Evolutionary conservation across 768 basidiomycete genomes (phyloP).

Genomic region (Serendipita indica): DNA sequence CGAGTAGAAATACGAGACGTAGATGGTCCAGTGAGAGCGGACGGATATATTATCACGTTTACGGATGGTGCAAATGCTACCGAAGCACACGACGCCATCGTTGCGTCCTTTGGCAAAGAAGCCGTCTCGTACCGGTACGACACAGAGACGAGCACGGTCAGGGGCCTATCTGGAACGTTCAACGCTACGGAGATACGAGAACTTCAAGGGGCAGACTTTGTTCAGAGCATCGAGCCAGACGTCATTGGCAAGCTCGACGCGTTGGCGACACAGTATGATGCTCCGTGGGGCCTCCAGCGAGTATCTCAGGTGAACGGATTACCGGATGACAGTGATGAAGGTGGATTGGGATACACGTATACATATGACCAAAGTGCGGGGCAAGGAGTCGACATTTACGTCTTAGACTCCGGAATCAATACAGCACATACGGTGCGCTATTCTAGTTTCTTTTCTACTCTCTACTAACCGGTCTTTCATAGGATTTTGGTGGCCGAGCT

Average conservation of each 20-base stretch:
- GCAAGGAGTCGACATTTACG: constrained; percentile 28
- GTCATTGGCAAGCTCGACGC: background rate
- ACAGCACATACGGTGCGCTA: background rate
- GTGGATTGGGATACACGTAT: constrained; percentile 18
- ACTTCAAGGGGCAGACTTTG: background rate
- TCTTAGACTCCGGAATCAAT: constrained; percentile 14
- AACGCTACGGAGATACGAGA: background rate
- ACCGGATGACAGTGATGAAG: background rate
- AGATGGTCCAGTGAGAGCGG: background rate
- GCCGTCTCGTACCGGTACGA: background rate
- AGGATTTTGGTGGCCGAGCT: constrained; percentile 9
- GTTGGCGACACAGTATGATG: background rate
- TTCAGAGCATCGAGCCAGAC: background rate
- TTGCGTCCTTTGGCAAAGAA: background rate
- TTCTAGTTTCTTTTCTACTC: background rate
- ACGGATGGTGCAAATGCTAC: background rate
- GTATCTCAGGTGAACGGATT: background rate
- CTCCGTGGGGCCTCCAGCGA: background rate
- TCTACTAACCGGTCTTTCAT: background rate
- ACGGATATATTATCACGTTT: constrained; percentile 6
- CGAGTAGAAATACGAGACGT: background rate
- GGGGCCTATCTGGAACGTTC: background rate
- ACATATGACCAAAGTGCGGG: constrained; percentile 24
- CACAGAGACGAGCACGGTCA: background rate
- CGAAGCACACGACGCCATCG: background rate